Conservation (phyloP, 139 green algal species). For the Nannochloris sp. region DNA sequence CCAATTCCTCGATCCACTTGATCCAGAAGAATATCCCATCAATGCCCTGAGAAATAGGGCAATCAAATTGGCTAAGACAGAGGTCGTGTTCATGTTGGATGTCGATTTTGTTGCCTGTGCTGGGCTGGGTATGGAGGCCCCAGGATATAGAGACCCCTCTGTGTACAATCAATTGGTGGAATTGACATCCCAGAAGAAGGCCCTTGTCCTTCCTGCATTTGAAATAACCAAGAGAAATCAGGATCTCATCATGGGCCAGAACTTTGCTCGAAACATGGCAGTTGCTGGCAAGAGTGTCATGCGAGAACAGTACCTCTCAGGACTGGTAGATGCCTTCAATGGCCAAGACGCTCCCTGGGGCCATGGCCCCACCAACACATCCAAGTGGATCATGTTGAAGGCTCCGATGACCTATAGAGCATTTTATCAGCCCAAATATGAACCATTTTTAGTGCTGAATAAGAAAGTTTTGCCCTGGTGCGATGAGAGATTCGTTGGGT, state of each 20-base stretch:
- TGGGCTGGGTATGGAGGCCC: background rate
- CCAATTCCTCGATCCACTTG: conserved; percentile 5
- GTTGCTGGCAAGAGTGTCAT: conserved; percentile 3
- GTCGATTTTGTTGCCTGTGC: conserved; percentile 9
- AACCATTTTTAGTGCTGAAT: conserved; percentile 9
- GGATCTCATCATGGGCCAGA: conserved; percentile 11
- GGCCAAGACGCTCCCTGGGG: conserved; percentile 9
- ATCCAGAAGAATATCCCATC: conserved; percentile 13
- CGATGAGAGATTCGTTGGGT: conserved; percentile 13
- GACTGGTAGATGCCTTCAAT: conserved; percentile 11
- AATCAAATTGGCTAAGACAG: conserved; percentile 2
- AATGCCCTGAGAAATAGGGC: conserved; percentile 13
- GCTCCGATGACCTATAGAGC: conserved; percentile 2
- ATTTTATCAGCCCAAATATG: conserved; percentile 9
- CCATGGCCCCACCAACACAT: conserved; percentile 12
- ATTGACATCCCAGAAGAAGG: conserved; percentile 10
- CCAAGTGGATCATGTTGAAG: conserved; percentile 3
- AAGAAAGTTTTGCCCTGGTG: conserved; percentile 2
- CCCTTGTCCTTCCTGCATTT: conserved; percentile 8
- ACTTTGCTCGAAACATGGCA: conserved; percentile 8
- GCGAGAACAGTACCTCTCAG: conserved; percentile 4
- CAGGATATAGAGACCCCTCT: conserved; percentile 8
- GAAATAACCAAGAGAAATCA: conserved; percentile 13
- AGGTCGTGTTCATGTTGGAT: conserved; percentile 12
- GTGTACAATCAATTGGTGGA: conserved; percentile 14